Base-by-base conservation (phyloP, 768 basidiomycete genomes). In the Gautieria morchelliformis region DNA sequence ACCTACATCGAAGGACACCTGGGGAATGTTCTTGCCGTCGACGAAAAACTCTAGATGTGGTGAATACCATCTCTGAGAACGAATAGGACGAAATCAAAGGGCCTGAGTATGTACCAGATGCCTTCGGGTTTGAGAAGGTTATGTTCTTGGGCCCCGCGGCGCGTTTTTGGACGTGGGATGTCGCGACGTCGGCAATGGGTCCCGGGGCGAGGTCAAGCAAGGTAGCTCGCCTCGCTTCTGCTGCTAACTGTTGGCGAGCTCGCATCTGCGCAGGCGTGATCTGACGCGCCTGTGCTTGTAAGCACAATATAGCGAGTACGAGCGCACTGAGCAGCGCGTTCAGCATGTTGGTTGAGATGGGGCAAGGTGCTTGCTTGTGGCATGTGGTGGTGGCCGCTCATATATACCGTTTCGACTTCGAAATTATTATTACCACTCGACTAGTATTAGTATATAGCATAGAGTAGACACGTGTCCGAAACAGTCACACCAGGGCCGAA, bases 1-100 rank as follows among this genome's bases (percentile, higher is more conserved):
- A 3, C 87, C 87, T 40, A 87, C 73, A 62, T 89, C 85, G 61
- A 84, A 89, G 62, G 83, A 75, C 19, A 89, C 82, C 44, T 82
- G 72, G 5, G 87, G 87, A 45, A 89, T 81, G 35, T 68, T 71
- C 44, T 70, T 74, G 1, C 87, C 87, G 60, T 87, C 72, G 15
- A 89, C 87, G 63, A 73, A 87, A 65, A 87, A 89, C 62, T 84
- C 85, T 85, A 58, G 2, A 42, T 48, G 42, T 0, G 8, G 14
- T 22, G 27, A 11, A 12, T 19, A 27, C 27, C 27, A n/a, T 27
- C 2, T 32, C 20, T 35, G n/a, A 20, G 6, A 12, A 12, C 24
- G 17, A 20, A 32, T 11, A 22, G 37, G 40, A 45, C 37, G 7
- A 10, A 15, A 20, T 27, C 27, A 27, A 27, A 27, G 32, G 51